These are phyloP conservation scores for Cenchrus fungigraminus DNA, from an alignment of 176 grass and related monocot genomes.

Conservation along the genomic window DNA sequence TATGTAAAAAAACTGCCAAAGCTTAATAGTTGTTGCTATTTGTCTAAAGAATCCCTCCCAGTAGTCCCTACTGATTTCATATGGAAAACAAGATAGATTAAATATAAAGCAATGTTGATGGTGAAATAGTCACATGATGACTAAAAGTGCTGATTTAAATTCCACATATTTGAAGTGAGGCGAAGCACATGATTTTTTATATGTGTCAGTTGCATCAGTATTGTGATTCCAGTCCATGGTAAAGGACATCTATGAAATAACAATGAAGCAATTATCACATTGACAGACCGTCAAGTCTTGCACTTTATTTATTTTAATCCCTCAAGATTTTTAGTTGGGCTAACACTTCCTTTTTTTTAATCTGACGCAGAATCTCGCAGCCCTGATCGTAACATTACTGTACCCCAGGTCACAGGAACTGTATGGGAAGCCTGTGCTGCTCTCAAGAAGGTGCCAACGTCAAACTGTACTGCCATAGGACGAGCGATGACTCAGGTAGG, in stretches of 20 bases:
- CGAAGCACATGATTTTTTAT: background rate
- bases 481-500: constrained; percentile 82
- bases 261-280: background rate
- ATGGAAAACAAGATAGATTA: background rate
- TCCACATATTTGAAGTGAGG: background rate
- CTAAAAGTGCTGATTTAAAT: background rate
- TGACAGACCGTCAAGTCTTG: background rate
- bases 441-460: constrained; percentile 80
- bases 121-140: background rate
- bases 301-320: background rate
- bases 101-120: constrained; percentile 10
- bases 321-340: background rate
- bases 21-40: background rate
- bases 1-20: constrained; percentile 37
- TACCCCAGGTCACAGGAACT: constrained; percentile 69
- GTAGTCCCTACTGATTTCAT: background rate
- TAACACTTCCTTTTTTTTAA: constrained; percentile 21
- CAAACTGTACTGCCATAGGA: constrained; percentile 73
- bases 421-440: constrained; percentile 90
- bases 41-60: background rate
- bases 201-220: background rate
- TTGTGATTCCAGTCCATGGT: background rate
- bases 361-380: constrained; percentile 56
- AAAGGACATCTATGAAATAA: constrained; percentile 14
- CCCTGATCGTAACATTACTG: constrained; percentile 49